Conservation (phyloP, 1,284 basidiomycete species). For the Tetrapyrgos nigripes region DNA sequence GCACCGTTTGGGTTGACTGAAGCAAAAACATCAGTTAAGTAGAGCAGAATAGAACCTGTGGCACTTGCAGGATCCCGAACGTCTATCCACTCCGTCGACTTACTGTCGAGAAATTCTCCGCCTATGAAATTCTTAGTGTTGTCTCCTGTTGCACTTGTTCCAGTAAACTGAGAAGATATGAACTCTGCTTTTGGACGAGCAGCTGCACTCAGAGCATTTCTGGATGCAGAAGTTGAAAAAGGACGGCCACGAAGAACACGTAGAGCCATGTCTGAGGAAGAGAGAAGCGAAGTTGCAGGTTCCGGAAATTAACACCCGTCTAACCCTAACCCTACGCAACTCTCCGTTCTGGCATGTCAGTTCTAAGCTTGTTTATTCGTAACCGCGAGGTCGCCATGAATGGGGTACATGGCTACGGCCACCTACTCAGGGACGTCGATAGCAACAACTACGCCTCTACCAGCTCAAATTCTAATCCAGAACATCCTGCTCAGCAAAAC, state of each 20-base stretch:
- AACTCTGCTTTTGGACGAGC: constrained; percentile 68
- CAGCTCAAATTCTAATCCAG: constrained; percentile 38
- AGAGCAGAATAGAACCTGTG: neutral
- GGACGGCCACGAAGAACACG: constrained; percentile 33
- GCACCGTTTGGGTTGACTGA: constrained; percentile 87
- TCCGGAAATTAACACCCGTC: neutral
- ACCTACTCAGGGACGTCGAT: neutral
- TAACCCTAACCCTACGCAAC: neutral
- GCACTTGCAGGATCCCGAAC: constrained; percentile 83
- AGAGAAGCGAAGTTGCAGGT: constrained; percentile 8
- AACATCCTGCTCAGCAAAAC: constrained; percentile 26
- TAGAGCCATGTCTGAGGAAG: constrained; percentile 39
- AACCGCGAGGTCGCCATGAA: no score
- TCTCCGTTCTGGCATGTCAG: neutral
- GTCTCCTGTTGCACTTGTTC: constrained; percentile 82
- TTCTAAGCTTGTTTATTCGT: no score
- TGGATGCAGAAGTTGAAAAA: constrained; percentile 50
- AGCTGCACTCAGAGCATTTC: constrained; percentile 55
- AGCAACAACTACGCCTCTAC: constrained; percentile 37
- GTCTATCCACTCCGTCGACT: constrained; percentile 80
- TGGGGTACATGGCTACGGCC: no score
- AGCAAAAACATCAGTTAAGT: neutral
- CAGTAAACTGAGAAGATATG: constrained; percentile 81
- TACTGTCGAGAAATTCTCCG: constrained; percentile 88
- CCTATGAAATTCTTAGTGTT: constrained; percentile 91